Base-by-base conservation (phyloP, 2,329 filamentous ascomycete genomes). In the Alternaria alternata region DNA sequence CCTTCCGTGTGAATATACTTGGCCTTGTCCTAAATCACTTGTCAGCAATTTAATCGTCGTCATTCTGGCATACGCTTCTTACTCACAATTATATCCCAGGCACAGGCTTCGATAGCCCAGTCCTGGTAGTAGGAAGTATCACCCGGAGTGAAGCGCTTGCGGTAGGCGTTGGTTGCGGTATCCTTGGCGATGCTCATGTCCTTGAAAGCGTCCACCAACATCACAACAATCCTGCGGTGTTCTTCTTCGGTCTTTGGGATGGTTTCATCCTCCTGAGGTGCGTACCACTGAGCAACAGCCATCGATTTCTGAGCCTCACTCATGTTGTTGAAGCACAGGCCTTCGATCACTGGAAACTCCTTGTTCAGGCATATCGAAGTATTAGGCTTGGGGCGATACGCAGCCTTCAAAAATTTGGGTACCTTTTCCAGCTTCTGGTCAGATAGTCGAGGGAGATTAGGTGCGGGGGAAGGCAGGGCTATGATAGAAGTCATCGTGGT, bases 21-120 rank as follows among this genome's bases (percentile, higher is more conserved):
- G 38, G 36, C 51, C 26, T 44, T 57, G 1, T 24, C 4, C 63
- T 60, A 14, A n/a, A 24, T 3, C n/a, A 24, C 12, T n/a, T 5
- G 53, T 57, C 30, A 60, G 36, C n/a, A 24, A 5, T 1, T 12
- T 8, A 8, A 32, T 36, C 5, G 14, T 12, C 11, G 8, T 14
- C 7, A 22, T 11, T 1, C 30, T 24, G 8, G 12, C 20, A 16
- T 12, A 42, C 7, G n/a, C 3, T 20, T 38, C 39, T 18, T 2
- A 51, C 59, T 47, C 28, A 62, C 62, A 28, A 66, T 3, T 3
- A 66, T 52, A 8, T 60, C 48, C 64, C 64, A 66, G 14, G 59
- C 56, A 47, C 64, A 66, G 6, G 48, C 46, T 32, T 66, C 64
- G 22, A 66, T 57, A 5, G 62, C 54, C 61, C 64, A 64, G 6